These are phyloP conservation scores for Seminavis robusta DNA, from an alignment of 108 stramenopile species.

Conservation along the genomic window DNA sequence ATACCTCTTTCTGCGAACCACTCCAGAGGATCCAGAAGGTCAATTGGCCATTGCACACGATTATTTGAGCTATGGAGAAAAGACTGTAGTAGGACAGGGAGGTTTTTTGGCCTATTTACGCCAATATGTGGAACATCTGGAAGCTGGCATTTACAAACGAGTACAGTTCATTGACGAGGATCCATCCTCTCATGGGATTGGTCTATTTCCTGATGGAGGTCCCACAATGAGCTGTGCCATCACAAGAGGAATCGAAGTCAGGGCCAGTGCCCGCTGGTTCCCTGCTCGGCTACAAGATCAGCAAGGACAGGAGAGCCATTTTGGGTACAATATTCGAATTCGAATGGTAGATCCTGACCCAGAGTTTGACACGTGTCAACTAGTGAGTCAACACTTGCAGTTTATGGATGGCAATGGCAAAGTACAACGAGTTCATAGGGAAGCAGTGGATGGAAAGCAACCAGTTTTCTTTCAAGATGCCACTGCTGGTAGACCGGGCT, in stretches of 20 bases:
- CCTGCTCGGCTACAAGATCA: not conserved
- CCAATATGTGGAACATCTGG: conserved; percentile 6
- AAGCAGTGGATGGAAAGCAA: conserved; percentile 7
- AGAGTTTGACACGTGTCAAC: conserved; percentile 6
- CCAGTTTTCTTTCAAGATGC: conserved; percentile 11
- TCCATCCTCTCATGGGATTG: too few relatives aligned
- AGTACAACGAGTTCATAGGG: conserved; percentile 1
- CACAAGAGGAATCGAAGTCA: conserved; percentile 8
- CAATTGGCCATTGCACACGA: too few relatives aligned
- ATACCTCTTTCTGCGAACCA: not conserved
- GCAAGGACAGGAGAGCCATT: not conserved
- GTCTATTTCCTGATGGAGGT: conserved; percentile 7
- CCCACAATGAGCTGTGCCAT: not conserved
- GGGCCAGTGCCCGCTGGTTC: conserved; percentile 18
- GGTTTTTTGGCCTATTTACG: conserved; percentile 11
- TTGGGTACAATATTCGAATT: conserved; percentile 14
- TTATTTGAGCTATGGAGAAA: too few relatives aligned
- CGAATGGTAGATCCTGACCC: not conserved
- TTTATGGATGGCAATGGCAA: conserved; percentile 7
- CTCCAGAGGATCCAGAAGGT: not conserved
- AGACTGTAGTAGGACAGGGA: not conserved
- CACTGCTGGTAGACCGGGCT: not conserved
- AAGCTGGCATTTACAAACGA: not conserved
- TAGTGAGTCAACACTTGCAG: conserved; percentile 3
- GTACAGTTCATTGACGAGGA: not conserved